A percentile compares a stretch with the other conserved stretches of the same genome.
Conservation (phyloP, 768 basidiomycete species). For the Boletus tylopilopsis region DNA sequence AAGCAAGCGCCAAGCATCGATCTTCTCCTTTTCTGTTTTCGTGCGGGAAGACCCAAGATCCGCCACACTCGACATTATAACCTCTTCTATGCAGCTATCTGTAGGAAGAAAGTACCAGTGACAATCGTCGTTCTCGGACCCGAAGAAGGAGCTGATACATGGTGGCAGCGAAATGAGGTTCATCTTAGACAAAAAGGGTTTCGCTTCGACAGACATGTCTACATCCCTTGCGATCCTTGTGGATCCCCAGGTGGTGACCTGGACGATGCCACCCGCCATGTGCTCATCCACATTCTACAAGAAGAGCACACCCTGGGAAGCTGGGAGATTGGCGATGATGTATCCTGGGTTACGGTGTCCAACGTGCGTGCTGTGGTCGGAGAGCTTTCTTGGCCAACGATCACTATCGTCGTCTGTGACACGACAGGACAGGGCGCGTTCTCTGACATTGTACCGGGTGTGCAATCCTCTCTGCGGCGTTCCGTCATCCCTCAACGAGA, state of each 20-base stretch:
- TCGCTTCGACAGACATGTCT: conserved; percentile 28
- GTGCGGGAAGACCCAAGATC: conserved; percentile 19
- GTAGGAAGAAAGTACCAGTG: conserved; percentile 28
- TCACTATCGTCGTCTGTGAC: conserved; percentile 19
- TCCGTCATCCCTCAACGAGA: background rate
- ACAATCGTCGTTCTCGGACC: conserved; percentile 31
- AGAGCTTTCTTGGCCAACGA: conserved; percentile 18
- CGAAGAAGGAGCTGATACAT: conserved; percentile 18
- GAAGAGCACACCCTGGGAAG: conserved; percentile 7
- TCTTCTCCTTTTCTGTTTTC: conserved; percentile 29
- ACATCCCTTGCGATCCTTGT: conserved; percentile 8
- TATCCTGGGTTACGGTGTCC: conserved; percentile 11
- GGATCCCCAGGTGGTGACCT: background rate
- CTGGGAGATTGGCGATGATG: conserved; percentile 10
- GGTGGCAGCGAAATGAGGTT: conserved; percentile 31
- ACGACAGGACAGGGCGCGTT: conserved; percentile 7
- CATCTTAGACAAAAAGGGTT: conserved; percentile 16
- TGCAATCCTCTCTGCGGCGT: conserved; percentile 7
- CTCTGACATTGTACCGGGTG: conserved; percentile 1
- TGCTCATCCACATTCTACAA: conserved; percentile 10
- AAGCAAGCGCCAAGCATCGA: conserved; percentile 13
- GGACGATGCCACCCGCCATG: background rate
- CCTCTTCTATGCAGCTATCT: conserved; percentile 30
- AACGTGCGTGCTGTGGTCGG: conserved; percentile 18
- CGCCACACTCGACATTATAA: conserved; percentile 26